Conservation (phyloP, 2,329 filamentous ascomycete genomes). For the Aspergillus sp. region DNA sequence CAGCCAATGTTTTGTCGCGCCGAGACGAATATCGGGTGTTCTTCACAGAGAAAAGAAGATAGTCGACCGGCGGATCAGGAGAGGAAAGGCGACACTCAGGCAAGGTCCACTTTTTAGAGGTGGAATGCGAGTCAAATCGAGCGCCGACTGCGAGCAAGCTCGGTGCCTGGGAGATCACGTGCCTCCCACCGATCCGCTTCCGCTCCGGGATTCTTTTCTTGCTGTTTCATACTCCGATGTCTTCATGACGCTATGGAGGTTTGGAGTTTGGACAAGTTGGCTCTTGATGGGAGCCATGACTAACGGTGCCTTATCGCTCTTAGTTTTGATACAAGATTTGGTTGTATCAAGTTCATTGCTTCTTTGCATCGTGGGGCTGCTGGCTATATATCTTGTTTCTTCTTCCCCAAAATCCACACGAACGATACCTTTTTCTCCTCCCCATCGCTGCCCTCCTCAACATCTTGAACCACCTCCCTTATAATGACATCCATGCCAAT, state of each 20-base stretch:
- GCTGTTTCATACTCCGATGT: no score
- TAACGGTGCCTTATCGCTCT: no score
- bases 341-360: not conserved
- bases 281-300: no score
- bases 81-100: not conserved
- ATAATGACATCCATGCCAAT: constrained; percentile 22
- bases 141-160: not conserved
- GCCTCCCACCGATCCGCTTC: not conserved
- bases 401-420: constrained; percentile 21
- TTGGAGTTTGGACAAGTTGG: no score
- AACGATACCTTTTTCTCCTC: constrained; percentile 13
- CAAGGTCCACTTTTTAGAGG: constrained; percentile 7
- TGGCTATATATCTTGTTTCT: not conserved
- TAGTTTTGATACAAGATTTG: no score
- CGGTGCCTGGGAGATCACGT: constrained; percentile 5
- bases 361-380: not conserved
- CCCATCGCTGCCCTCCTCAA: constrained; percentile 15
- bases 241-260: no score
- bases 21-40: not conserved
- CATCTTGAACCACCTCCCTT: constrained; percentile 24
- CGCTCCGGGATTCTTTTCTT: not conserved
- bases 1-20: not conserved
- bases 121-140: not conserved
- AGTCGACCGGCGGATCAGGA: not conserved
- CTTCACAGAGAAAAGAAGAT: not conserved